Percentiles rank a stretch among this genome's conserved stretches.
Evolutionary conservation across 148 eudicot species (phyloP).

Genomic region (Polygonum maritimum): DNA sequence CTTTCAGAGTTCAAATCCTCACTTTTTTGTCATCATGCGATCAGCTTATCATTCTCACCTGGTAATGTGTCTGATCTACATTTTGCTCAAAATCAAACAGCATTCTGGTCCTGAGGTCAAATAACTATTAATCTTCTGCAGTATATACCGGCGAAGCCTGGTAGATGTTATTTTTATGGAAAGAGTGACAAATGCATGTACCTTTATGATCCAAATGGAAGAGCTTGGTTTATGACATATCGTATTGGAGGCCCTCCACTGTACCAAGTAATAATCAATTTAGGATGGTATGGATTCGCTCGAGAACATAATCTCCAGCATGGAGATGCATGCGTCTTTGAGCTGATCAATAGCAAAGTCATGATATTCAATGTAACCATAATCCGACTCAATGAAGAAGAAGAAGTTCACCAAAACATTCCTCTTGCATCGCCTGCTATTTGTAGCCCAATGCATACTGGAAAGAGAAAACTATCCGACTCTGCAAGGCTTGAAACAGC

Average conservation of each 20-base stretch:
- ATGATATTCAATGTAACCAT: neutral
- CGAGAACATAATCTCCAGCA: neutral
- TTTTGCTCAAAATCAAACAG: neutral
- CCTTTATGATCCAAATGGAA: neutral
- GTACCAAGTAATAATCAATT: neutral
- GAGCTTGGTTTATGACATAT: conserved; percentile 1
- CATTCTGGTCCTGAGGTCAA: neutral
- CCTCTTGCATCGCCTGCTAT: neutral
- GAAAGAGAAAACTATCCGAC: neutral
- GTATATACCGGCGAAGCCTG: conserved; percentile 4
- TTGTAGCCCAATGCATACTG: neutral
- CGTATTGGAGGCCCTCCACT: conserved; percentile 1
- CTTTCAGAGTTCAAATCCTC: conserved; percentile 5
- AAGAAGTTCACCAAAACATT: neutral
- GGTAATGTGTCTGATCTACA: neutral
- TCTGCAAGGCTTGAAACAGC: neutral
- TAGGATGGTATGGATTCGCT: neutral
- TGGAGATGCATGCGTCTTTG: conserved; percentile 9
- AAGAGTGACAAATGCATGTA: neutral
- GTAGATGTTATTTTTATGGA: neutral
- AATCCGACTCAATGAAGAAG: neutral
- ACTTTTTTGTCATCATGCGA: conserved; percentile 3
- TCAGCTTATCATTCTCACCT: conserved; percentile 6
- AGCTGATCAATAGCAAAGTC: conserved; percentile 4
- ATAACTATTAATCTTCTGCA: neutral